A percentile compares a stretch with the other conserved stretches of the same genome.
Evolutionary conservation across 208 protist genomes (phyloP).

Genomic region (Trypanosoma caninum): DNA sequence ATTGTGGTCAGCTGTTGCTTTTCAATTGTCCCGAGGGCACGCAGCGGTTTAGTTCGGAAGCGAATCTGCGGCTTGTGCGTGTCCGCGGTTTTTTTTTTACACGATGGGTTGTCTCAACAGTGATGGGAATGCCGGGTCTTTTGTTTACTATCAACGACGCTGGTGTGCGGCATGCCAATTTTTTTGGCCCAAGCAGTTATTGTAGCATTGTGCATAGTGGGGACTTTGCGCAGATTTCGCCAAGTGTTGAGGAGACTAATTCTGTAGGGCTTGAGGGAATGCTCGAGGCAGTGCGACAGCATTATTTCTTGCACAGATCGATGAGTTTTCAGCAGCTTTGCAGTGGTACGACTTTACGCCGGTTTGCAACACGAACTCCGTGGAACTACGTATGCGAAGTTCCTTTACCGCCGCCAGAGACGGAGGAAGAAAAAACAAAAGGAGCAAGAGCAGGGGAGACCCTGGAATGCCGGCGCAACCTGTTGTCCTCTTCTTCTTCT

Average conservation of each 20-base stretch:
- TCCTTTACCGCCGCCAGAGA: background rate
- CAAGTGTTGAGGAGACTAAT: background rate
- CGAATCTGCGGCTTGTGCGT: slow-evolving; percentile 66
- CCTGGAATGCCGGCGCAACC: too few relatives aligned
- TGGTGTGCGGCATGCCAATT: slow-evolving; percentile 46
- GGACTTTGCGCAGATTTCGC: background rate
- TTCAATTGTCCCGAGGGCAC: slow-evolving; percentile 88
- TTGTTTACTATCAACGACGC: slow-evolving; percentile 88
- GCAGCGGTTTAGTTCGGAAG: slow-evolving; percentile 80
- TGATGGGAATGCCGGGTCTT: slow-evolving; percentile 83
- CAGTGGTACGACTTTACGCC: slow-evolving; percentile 1
- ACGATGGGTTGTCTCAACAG: slow-evolving; percentile 44
- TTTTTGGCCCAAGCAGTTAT: slow-evolving; percentile 61
- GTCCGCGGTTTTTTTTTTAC: slow-evolving; percentile 77
- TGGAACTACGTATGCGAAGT: slow-evolving; percentile 21
- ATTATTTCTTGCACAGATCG: slow-evolving; percentile 67
- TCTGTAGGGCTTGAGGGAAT: slow-evolving; percentile 39
- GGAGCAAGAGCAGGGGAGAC: too few relatives aligned
- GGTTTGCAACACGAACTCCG: background rate
- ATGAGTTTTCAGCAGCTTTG: slow-evolving; percentile 60
- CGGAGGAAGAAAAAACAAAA: background rate
- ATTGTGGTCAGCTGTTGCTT: slow-evolving; percentile 70
- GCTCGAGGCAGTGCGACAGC: slow-evolving; percentile 39
- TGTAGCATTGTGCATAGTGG: background rate
- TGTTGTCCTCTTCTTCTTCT: background rate